Evolutionary conservation across 768 basidiomycete species (phyloP), one percentile per base, ranked within the genome.

Genomic region (Boletus sp.): DNA sequence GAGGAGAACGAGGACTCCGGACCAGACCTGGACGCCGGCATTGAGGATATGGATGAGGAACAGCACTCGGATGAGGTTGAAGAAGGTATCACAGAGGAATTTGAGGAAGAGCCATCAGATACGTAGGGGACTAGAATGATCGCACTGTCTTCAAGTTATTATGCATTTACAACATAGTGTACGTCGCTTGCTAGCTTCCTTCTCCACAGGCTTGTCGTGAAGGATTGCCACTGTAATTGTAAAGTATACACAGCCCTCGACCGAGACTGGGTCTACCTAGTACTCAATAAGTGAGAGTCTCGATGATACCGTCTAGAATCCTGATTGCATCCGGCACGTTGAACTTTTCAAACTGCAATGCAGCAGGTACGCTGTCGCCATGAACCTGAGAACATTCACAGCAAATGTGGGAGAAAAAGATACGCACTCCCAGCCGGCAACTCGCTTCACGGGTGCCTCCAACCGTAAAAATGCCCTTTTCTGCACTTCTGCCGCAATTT

Each of bases 351-450:
- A 83, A 97, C 52, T 88, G 85, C 59, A 97, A 74, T 34, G 83
- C 88, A 23, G 84, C 84, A 3, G 93, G 93, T n/a, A 85, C 83
- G 60, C 91, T 94, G 47, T 40, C 42, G 41, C 50, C 17, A 47
- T 9, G 21, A 58, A 3, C 11, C 5, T 52, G 17, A 57, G 43
- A 50, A 57, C 14, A 23, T 30, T 47, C 43, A 42, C 19, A 23
- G 4, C 14, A 46, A 50, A 50, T 43, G 17, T 15, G 35, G 10
- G 29, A 41, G 9, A 57, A 48, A 52, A 32, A 29, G 42, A 27
- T 7, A 86, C 93, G 80, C 64, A 95, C 93, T 97, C 94, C 95
- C 95, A 98, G 29, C 90, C 92, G 3, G 90, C 83, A 17, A 98
- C 83, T 38, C 93, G 76, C 64, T 80, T 88, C 23, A 98, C 87